phyloP scores from a whole-genome alignment of 805 yeast species.

The Helenozyma baotianmanensis region DNA sequence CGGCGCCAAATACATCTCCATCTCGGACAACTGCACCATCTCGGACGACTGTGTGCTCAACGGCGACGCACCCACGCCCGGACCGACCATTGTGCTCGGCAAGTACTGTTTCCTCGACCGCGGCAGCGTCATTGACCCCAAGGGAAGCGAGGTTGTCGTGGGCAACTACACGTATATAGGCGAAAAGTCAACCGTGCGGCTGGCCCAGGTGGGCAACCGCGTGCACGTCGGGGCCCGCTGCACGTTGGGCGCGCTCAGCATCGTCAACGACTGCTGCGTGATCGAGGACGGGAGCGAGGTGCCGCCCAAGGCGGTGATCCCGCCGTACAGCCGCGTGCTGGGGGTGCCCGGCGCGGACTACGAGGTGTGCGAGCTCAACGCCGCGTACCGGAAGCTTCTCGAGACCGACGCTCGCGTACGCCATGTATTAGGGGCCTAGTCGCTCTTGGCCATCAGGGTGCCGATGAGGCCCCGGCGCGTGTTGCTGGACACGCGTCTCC shows the following conservation, averaged over 20 bases:
- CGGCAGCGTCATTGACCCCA: conserved; percentile 25
- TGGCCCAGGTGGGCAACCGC: conserved; percentile 44
- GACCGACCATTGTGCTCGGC: conserved; percentile 39
- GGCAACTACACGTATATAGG: conserved; percentile 49
- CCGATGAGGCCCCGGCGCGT: conserved; percentile 13
- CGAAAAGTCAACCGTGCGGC: conserved; percentile 22
- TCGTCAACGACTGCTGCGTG: conserved; percentile 50
- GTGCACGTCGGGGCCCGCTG: conserved; percentile 44
- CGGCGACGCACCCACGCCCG: conserved; percentile 25
- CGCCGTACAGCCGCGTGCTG: conserved; percentile 47
- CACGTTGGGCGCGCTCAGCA: conserved; percentile 28
- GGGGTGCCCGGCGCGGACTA: conserved; percentile 36
- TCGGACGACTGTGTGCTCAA: conserved; percentile 27
- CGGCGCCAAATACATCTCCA: conserved; percentile 40
- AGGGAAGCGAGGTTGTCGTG: conserved; percentile 22
- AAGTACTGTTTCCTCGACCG: conserved; percentile 39
- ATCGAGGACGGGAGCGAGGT: conserved; percentile 38
- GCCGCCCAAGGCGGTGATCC: conserved; percentile 43
- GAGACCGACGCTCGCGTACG: conserved; percentile 31
- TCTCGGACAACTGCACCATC: conserved; percentile 46
- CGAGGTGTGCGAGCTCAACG: conserved; percentile 20
- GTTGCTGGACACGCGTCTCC: background rate
- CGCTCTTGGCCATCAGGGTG: conserved; percentile 7
- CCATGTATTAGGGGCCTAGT: conserved; percentile 9
- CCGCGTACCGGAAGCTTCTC: conserved; percentile 31